phyloP scores from a whole-genome alignment of 352 stramenopile species.

The Phytophthora brassicae region DNA sequence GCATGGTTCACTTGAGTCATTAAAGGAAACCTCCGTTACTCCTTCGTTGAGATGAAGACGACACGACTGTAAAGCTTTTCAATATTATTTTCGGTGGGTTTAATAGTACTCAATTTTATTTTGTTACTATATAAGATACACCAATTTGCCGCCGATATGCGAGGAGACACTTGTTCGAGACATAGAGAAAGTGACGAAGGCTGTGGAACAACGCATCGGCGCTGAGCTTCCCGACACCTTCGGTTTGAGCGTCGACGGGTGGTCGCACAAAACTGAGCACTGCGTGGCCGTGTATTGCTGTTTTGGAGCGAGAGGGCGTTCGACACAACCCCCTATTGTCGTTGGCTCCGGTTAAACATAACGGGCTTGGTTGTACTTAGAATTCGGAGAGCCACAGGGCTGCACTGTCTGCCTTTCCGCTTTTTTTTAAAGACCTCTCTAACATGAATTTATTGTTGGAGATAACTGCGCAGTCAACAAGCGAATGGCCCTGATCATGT shows the following conservation, averaged over 20 bases:
- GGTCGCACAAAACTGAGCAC: slow-evolving; percentile 4
- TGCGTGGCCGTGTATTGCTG: background rate
- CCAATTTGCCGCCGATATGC: background rate
- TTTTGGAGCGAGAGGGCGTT: background rate
- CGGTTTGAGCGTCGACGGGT: slow-evolving; percentile 1
- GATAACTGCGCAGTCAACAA: slow-evolving; percentile 15
- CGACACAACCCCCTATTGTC: background rate
- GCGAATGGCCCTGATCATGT: slow-evolving; percentile 3
- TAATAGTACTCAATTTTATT: too few relatives aligned
- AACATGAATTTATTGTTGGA: slow-evolving; percentile 8
- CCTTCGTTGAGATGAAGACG: slow-evolving; percentile 3
- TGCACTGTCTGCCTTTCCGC: background rate
- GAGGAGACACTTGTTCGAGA: too few relatives aligned
- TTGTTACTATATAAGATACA: background rate
- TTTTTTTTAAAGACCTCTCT: slow-evolving; percentile 4
- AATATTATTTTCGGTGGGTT: too few relatives aligned
- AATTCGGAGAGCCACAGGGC: slow-evolving; percentile 2
- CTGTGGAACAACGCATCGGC: background rate
- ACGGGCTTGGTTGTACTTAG: too few relatives aligned
- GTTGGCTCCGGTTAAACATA: background rate
- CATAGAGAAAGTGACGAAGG: too few relatives aligned
- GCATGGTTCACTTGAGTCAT: background rate
- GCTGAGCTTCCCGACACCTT: background rate
- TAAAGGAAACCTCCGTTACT: background rate
- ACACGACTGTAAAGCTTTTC: slow-evolving; percentile 1